These are phyloP conservation scores for Basidiobolus meristosporus DNA, from an alignment of 371 early-diverging fungal species.

Conservation along the genomic window DNA sequence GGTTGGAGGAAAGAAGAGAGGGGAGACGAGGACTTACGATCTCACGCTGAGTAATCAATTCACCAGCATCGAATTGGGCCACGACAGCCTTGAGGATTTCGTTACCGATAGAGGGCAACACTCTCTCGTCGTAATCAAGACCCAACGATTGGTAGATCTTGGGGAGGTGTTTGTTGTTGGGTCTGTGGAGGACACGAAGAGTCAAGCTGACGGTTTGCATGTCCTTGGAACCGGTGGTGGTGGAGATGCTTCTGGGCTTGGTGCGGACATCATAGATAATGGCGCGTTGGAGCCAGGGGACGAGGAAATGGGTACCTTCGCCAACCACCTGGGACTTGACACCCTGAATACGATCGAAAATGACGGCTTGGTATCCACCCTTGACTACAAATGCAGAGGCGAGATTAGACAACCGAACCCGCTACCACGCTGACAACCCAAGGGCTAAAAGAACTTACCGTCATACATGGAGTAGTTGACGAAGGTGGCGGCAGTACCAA, in stretches of 20 bases:
- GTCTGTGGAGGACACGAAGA: constrained; percentile 86
- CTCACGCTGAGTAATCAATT: constrained; percentile 96
- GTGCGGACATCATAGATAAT: constrained; percentile 78
- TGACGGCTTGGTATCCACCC: constrained; percentile 91
- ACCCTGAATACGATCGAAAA: constrained; percentile 90
- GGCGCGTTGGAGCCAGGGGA: constrained; percentile 81
- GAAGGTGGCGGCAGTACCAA: constrained; percentile 43
- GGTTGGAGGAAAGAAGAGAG: not conserved
- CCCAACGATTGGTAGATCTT: constrained; percentile 83
- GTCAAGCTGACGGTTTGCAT: constrained; percentile 88
- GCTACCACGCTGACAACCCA: not conserved
- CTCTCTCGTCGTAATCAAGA: constrained; percentile 92
- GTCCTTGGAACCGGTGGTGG: constrained; percentile 79
- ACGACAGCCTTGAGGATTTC: constrained; percentile 96
- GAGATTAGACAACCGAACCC: not conserved
- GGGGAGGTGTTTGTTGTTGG: constrained; percentile 56
- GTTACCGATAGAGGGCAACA: constrained; percentile 95
- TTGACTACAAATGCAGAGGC: constrained; percentile 32
- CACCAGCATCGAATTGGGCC: constrained; percentile 96
- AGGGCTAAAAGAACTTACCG: constrained; percentile 31
- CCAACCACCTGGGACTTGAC: constrained; percentile 56
- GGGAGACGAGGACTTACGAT: constrained; percentile 26
- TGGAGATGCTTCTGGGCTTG: constrained; percentile 88
- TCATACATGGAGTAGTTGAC: constrained; percentile 78
- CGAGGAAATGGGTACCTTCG: constrained; percentile 94